Base-by-base conservation (phyloP, 2,329 filamentous ascomycete genomes). In the Nemania sp. region DNA sequence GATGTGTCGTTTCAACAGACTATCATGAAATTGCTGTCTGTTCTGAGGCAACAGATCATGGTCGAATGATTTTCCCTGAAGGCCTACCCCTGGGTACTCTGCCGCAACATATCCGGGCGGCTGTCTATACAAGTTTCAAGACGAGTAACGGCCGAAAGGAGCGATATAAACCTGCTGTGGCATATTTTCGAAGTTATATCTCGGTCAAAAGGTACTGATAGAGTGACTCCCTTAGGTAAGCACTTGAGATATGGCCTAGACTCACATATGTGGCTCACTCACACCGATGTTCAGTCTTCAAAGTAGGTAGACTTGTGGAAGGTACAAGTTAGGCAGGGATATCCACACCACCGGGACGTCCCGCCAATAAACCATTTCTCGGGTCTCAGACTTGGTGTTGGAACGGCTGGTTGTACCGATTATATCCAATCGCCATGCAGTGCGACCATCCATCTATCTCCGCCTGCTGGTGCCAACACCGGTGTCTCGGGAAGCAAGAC, bases 271-370 rank as follows among this genome's bases (percentile, higher is more conserved):
- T 18, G n/a, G 42, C 17, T 32, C 10, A 25, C 37, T 17, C 20
- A 46, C 13, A 52, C 37, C 21, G 2, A 4, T 17, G 10, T 29
- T 25, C 21, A 46, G 35, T n/a, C n/a, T 45, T 25, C 12, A 34
- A 54, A 4, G 25, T 29, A 29, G 25, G 25, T 29, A 29, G 25
- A 7, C 25, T 29, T 29, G 25, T 29, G 3, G 25, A 29, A 29
- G 17, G 54, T 57, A 63, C 63, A 54, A 59, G 47, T 45, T 13
- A 49, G 52, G 59, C 48, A 52, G 55, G 61, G 49, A 58, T 62
- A 64, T 62, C 64, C 64, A 66, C 64, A 59, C 61, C 59, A 62
- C 53, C 64, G 64, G 64, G 58, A 58, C 64, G 59, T 66, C 61
- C 64, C 64, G 64, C 64, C 62, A 64, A 65, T 65, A 48, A 57